phyloP scores from a whole-genome alignment of 768 basidiomycete species.

The Naganishia friedmannii region DNA sequence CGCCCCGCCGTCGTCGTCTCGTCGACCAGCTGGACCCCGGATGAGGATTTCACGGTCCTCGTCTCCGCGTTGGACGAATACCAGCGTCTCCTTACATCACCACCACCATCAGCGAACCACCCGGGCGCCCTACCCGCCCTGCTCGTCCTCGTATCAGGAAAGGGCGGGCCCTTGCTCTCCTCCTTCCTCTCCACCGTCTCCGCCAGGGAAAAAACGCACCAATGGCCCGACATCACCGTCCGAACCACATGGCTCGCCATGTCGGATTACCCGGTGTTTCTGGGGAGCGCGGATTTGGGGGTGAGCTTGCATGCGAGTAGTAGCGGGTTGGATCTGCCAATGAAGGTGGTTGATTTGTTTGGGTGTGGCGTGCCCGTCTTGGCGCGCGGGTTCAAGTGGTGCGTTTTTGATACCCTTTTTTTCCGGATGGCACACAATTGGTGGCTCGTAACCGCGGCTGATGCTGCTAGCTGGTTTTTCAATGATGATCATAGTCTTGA shows the following conservation, averaged over 20 bases:
- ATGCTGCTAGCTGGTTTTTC: constrained; percentile 23
- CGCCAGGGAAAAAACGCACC: constrained; percentile 56
- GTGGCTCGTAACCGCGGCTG: background rate
- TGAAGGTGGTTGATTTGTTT: constrained; percentile 99
- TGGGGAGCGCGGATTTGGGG: constrained; percentile 89
- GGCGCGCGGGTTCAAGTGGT: constrained; percentile 83
- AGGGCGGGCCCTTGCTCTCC: constrained; percentile 68
- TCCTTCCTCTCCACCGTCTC: constrained; percentile 70
- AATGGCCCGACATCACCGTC: constrained; percentile 58
- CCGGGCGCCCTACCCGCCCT: constrained; percentile 63
- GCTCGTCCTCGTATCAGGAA: constrained; percentile 82
- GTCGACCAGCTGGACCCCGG: constrained; percentile 94
- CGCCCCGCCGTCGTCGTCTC: constrained; percentile 83
- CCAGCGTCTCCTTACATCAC: constrained; percentile 58
- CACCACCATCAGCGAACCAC: constrained; percentile 30
- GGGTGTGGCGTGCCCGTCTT: constrained; percentile 92
- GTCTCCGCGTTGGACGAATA: constrained; percentile 71
- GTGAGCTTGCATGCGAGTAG: constrained; percentile 87
- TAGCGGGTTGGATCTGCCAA: constrained; percentile 85
- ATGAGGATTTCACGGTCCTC: constrained; percentile 88
- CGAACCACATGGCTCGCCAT: constrained; percentile 76
- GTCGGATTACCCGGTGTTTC: constrained; percentile 79
- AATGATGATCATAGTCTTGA: constrained; percentile 60
- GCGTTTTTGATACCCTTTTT: constrained; percentile 34
- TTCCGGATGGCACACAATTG: too few relatives aligned